These are phyloP conservation scores for Pseudonitzschia multistriata DNA, from an alignment of 108 stramenopile species.

Conservation along the genomic window DNA sequence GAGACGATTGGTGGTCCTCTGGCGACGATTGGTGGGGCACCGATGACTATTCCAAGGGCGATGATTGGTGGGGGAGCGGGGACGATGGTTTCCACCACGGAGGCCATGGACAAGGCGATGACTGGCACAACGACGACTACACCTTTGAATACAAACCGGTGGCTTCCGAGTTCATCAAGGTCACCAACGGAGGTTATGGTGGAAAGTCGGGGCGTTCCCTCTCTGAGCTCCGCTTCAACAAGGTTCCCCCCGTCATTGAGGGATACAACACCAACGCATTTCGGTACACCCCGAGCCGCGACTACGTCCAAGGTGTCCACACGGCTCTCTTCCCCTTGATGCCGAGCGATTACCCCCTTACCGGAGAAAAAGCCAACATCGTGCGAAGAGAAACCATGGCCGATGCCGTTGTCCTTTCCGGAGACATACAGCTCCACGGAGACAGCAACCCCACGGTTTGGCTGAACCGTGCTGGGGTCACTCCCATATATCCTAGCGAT, in stretches of 20 bases:
- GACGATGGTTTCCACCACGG: neutral
- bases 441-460: neutral
- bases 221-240: constrained; percentile 7
- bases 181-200: constrained; percentile 11
- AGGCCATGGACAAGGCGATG: neutral
- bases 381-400: constrained; percentile 22
- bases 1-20: neutral
- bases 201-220: neutral
- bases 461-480: neutral
- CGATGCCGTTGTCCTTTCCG: constrained; percentile 8
- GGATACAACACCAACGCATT: neutral
- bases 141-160: constrained; percentile 3
- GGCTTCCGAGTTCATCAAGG: neutral
- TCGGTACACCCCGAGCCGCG: neutral
- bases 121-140: neutral
- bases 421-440: constrained; percentile 11
- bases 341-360: constrained; percentile 6
- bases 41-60: neutral
- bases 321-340: constrained; percentile 12
- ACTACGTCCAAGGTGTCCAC: constrained; percentile 17
- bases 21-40: neutral
- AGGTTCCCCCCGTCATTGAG: constrained; percentile 10
- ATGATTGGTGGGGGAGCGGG: neutral
- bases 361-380: neutral
- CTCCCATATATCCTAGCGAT: neutral